Percentiles rank a stretch among this genome's conserved stretches.
Evolutionary conservation across 306 rosid species (phyloP).

Genomic region (Canavalia gladiata): DNA sequence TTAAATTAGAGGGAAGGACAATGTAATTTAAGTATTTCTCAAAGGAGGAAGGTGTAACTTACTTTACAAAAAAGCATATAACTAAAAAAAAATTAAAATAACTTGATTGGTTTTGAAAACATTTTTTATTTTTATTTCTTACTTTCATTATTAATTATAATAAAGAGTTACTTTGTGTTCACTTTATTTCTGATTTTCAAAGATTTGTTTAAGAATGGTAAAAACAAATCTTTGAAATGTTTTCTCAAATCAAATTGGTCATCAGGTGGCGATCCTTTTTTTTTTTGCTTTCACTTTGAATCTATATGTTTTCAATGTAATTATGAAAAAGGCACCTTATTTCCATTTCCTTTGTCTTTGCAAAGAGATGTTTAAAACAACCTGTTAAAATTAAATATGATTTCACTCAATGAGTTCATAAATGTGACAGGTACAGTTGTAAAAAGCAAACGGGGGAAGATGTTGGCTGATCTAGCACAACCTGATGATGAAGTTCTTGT

Average conservation of each 20-base stretch:
- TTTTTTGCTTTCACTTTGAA: not conserved
- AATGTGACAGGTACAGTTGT: constrained; percentile 83
- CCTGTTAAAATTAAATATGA: not conserved
- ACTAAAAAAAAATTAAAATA: not conserved
- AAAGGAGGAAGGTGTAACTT: not conserved
- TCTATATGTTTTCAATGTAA: not conserved
- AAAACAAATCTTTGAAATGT: not conserved
- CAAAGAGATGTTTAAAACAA: constrained; percentile 16
- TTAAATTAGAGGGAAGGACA: not conserved
- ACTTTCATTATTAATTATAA: not conserved
- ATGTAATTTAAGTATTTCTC: not conserved
- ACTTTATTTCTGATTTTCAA: not conserved
- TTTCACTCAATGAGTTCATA: constrained; percentile 15
- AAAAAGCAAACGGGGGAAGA: constrained; percentile 83
- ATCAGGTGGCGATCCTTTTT: not conserved
- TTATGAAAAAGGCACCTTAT: not conserved
- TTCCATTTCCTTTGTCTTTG: not conserved
- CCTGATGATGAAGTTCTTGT: constrained; percentile 90
- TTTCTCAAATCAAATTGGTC: not conserved
- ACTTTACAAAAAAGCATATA: not conserved
- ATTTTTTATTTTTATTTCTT: not conserved
- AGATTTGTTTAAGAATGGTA: not conserved
- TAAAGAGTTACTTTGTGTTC: not conserved
- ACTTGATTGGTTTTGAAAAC: not conserved
- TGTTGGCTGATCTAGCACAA: constrained; percentile 80